A percentile compares a stretch with the other conserved stretches of the same genome.
phyloP scores from a whole-genome alignment of 108 stramenopile genomes.

The Fragilaria radians region DNA sequence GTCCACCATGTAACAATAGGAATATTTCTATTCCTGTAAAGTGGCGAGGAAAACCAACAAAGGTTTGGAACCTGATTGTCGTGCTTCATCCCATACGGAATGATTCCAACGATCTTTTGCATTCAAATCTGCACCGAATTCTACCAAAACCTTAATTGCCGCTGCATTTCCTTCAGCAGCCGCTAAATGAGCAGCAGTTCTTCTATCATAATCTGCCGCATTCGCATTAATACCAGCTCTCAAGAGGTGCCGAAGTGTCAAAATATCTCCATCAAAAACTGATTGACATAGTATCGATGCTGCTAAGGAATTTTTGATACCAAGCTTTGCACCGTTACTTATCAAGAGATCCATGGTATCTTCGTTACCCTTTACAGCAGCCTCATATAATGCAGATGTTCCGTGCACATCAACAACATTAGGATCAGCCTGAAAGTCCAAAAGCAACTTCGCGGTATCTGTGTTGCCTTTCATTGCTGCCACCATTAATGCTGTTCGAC shows the following conservation, averaged over 20 bases:
- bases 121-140: conserved; percentile 36
- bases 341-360: conserved; percentile 28
- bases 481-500: conserved; percentile 63
- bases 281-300: conserved; percentile 47
- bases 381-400: conserved; percentile 47
- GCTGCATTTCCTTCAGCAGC: conserved; percentile 44
- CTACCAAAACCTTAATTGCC: conserved; percentile 28
- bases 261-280: conserved; percentile 51
- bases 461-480: conserved; percentile 63
- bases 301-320: conserved; percentile 31
- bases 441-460: conserved; percentile 39
- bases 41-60: not conserved
- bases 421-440: conserved; percentile 47
- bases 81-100: conserved; percentile 22
- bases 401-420: conserved; percentile 64
- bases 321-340: conserved; percentile 23
- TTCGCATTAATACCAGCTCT: conserved; percentile 46
- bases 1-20: too few species aligned
- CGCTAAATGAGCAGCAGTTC: conserved; percentile 49
- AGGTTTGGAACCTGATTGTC: not conserved
- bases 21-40: too few species aligned
- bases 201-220: conserved; percentile 50
- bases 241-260: conserved; percentile 30
- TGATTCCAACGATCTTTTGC: conserved; percentile 39
- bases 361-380: conserved; percentile 55